Evolutionary conservation across 1,139 yeast genomes (phyloP), one percentile per base, ranked within the genome.

Genomic region (Pichia sp.): DNA sequence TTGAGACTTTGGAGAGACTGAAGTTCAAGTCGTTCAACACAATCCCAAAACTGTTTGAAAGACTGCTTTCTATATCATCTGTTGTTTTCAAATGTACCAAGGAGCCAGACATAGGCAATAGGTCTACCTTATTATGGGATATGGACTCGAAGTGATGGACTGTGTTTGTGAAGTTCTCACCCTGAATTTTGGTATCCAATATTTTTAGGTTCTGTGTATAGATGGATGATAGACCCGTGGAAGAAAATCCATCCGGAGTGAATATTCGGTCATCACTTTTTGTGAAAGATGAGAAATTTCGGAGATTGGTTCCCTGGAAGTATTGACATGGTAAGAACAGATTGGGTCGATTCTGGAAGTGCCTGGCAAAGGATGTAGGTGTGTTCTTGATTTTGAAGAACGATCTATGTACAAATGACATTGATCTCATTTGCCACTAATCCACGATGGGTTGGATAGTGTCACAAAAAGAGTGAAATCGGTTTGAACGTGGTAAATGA

Each of bases 21-120:
- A 51, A 51, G 6, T 51, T 49, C 10, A 53, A 49, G 30, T 60
- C 59, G 15, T 54, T 49, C 3, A 60, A 32, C 1, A 60, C 57
- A 8, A 61, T 51, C 2, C 62, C 64, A 32, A 57, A 51, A 16
- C 31, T 45, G 38, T 54, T 47, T 4, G 42, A 8, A 7, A 26
- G 15, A 19, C 45, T 5, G 8, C 45, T 16, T 5, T 46, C 15
- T 19, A 32, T 13, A 43, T 45, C 30, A 2, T 36, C 8, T n/a
- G 16, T 36, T 53, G 2, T 32, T 8, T 38, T 54, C 32, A 58
- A 55, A 40, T 60, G 58, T 10, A 59, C 54, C 4, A 61, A 45
- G 0, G 63, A 59, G 2, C 64, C 64, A 4, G 50, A 43, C 30
- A 16, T 38, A 4, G 60, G 60, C n/a, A 50, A 31, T 4, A 8